These are phyloP conservation scores for Daedaleopsis nitida DNA, from an alignment of 768 basidiomycete genomes.

Conservation along the genomic window DNA sequence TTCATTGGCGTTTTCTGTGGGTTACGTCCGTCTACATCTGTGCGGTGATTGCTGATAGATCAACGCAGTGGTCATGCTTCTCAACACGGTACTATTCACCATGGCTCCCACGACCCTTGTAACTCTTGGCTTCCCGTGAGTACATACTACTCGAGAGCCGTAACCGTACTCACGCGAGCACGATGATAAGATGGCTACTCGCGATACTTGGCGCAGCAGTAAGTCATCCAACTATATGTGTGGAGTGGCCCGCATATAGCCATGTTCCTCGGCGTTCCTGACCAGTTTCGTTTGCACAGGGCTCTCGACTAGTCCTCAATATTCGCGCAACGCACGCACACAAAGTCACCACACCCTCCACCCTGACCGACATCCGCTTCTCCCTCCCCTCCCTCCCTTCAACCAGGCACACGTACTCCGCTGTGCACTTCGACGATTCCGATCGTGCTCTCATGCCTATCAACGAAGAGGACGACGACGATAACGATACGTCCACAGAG, in stretches of 20 bases:
- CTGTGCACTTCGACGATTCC: slow-evolving; percentile 9
- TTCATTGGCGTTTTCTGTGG: slow-evolving; percentile 30
- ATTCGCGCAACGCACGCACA: slow-evolving; percentile 8
- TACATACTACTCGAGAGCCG: not conserved
- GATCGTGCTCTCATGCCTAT: not conserved
- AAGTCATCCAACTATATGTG: not conserved
- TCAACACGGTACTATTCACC: slow-evolving; percentile 20
- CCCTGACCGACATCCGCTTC: slow-evolving; percentile 7
- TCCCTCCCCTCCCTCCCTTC: not conserved
- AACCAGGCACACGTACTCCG: slow-evolving; percentile 9
- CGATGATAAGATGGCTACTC: slow-evolving; percentile 10
- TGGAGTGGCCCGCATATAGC: not conserved
- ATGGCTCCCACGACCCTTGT: slow-evolving; percentile 17
- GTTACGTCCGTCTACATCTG: not conserved
- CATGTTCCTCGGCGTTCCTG: not conserved
- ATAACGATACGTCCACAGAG: not conserved
- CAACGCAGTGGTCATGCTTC: slow-evolving; percentile 13
- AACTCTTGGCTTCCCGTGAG: slow-evolving; percentile 17
- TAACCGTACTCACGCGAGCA: too few relatives aligned
- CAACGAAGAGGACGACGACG: not conserved
- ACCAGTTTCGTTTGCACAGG: not conserved
- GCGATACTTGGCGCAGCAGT: slow-evolving; percentile 16
- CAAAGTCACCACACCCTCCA: slow-evolving; percentile 3
- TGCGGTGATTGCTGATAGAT: not conserved
- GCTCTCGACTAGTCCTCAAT: slow-evolving; percentile 18